These are phyloP conservation scores for Neophaeococcomyces mojaviensis DNA, from an alignment of 2,329 filamentous ascomycete species.

Conservation along the genomic window DNA sequence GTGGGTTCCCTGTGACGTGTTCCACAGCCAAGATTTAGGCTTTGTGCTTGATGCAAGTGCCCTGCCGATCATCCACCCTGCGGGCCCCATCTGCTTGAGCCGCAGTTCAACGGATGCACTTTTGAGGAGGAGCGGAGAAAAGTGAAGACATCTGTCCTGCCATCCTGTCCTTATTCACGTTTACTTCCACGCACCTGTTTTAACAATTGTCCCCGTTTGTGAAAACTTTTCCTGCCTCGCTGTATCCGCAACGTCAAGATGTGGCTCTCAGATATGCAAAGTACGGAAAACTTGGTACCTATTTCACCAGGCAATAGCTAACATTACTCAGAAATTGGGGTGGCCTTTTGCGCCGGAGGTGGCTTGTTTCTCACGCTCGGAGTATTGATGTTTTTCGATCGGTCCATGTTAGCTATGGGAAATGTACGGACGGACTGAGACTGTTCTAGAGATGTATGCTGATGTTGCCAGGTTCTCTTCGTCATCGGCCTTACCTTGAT, in stretches of 20 bases:
- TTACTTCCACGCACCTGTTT: neutral
- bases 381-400: slow-evolving; percentile 94
- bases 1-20: neutral
- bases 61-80: neutral
- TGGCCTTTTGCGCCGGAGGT: slow-evolving; percentile 94
- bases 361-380: slow-evolving; percentile 92
- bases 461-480: slow-evolving; percentile 71
- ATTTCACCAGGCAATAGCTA: no score
- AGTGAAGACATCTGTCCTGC: slow-evolving; percentile 2
- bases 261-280: slow-evolving; percentile 95
- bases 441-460: neutral
- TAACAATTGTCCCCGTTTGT: neutral
- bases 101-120: neutral
- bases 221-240: no score
- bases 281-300: slow-evolving; percentile 38
- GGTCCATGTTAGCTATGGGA: slow-evolving; percentile 94
- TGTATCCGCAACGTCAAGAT: slow-evolving; percentile 39
- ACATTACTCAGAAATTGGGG: slow-evolving; percentile 70
- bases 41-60: neutral
- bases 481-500: slow-evolving; percentile 92
- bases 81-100: neutral
- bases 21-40: neutral
- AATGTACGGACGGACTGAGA: slow-evolving; percentile 54
- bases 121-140: neutral
- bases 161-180: slow-evolving; percentile 1